Evolutionary conservation across 306 rosid species (phyloP).

Genomic region (Trifolium dubium): DNA sequence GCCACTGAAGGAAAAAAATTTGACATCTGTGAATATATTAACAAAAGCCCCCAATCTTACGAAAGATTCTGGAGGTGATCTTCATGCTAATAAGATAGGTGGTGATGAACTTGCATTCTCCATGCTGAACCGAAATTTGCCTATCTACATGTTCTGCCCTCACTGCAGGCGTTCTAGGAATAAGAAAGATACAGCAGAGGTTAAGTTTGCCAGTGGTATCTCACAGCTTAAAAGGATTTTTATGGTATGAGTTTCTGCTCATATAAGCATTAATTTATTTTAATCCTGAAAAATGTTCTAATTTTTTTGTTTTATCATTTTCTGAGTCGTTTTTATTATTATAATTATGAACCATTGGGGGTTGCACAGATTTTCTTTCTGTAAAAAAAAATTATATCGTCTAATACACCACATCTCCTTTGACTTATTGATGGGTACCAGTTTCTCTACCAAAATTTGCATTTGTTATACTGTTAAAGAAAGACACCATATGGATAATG

Average conservation of each 20-base stretch:
- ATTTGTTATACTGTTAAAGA: slow-evolving; percentile 20
- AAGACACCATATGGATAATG: slow-evolving; percentile 30
- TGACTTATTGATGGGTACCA: slow-evolving; percentile 18
- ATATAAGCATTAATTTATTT: slow-evolving; percentile 34
- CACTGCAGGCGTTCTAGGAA: slow-evolving; percentile 73
- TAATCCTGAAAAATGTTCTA: slow-evolving; percentile 19
- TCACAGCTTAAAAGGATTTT: slow-evolving; percentile 93
- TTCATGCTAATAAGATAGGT: slow-evolving; percentile 56
- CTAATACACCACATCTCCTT: slow-evolving; percentile 17
- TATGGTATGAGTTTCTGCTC: slow-evolving; percentile 63
- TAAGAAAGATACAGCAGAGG: slow-evolving; percentile 60
- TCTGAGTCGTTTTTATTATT: neutral
- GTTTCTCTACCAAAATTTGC: slow-evolving; percentile 30
- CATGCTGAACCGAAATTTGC: slow-evolving; percentile 76
- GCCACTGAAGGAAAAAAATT: slow-evolving; percentile 52
- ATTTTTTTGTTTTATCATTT: slow-evolving; percentile 31
- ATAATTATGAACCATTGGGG: slow-evolving; percentile 3
- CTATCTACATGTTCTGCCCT: slow-evolving; percentile 88
- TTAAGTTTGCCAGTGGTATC: slow-evolving; percentile 74
- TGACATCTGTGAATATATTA: slow-evolving; percentile 44
- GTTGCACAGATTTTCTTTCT: slow-evolving; percentile 25
- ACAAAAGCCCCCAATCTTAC: slow-evolving; percentile 45
- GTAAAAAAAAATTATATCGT: slow-evolving; percentile 12
- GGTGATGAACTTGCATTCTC: slow-evolving; percentile 70
- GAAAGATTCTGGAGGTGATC: slow-evolving; percentile 58